Evolutionary conservation across 352 stramenopile species (phyloP).

Genomic region (Phytophthora syringae): DNA sequence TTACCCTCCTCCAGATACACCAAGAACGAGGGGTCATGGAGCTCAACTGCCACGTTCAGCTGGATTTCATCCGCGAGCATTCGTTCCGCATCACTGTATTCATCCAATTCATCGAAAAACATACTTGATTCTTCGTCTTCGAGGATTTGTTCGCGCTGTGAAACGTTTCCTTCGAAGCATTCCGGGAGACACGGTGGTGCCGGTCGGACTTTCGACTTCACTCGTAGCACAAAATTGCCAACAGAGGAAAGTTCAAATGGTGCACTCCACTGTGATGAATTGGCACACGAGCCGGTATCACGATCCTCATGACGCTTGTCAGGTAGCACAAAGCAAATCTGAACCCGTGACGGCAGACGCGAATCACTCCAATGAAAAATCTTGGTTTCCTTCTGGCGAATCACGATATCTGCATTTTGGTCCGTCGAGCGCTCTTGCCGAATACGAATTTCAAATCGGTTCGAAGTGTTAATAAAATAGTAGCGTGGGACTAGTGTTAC

Average conservation of each 20-base stretch:
- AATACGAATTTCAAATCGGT: constrained; percentile 67
- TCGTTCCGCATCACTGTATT: constrained; percentile 40
- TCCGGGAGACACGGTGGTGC: constrained; percentile 45
- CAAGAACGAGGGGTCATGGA: constrained; percentile 82
- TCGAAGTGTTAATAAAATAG: constrained; percentile 82
- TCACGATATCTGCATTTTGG: constrained; percentile 41
- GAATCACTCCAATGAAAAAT: constrained; percentile 85
- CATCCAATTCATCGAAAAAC: constrained; percentile 49
- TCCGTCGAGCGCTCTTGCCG: constrained; percentile 62
- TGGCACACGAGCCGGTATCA: constrained; percentile 36
- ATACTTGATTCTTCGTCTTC: constrained; percentile 35
- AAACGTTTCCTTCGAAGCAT: constrained; percentile 49
- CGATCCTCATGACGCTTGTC: constrained; percentile 29
- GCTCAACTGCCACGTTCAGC: constrained; percentile 80
- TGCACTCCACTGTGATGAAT: constrained; percentile 75
- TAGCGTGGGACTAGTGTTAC: constrained; percentile 85
- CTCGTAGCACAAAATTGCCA: constrained; percentile 79
- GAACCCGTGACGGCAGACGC: constrained; percentile 63
- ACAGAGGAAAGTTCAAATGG: constrained; percentile 83
- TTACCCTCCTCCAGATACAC: constrained; percentile 63
- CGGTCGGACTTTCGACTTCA: constrained; percentile 63
- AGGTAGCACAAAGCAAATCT: constrained; percentile 71
- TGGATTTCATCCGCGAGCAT: constrained; percentile 50
- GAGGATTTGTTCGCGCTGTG: constrained; percentile 26
- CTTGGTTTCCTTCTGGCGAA: constrained; percentile 66